phyloP scores from a whole-genome alignment of 1,284 basidiomycete genomes.

The Rhizopogon parksii region DNA sequence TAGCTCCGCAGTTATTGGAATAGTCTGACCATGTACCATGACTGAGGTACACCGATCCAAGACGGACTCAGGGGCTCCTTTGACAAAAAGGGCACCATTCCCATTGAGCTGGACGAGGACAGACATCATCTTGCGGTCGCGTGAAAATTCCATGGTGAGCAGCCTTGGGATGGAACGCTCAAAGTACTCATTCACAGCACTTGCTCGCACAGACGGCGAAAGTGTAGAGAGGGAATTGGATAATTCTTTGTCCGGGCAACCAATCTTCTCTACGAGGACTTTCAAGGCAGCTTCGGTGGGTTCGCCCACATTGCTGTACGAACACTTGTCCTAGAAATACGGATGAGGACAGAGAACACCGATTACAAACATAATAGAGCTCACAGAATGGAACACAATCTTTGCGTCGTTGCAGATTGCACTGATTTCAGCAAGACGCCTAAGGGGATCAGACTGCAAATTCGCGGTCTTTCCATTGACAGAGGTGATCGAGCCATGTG shows the following conservation, averaged over 20 bases:
- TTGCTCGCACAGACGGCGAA: slow-evolving; percentile 59
- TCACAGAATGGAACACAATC: slow-evolving; percentile 75
- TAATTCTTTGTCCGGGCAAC: slow-evolving; percentile 49
- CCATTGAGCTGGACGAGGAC: slow-evolving; percentile 70
- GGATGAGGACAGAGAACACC: slow-evolving; percentile 9
- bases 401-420: slow-evolving; percentile 92
- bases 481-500: slow-evolving; percentile 65
- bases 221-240: slow-evolving; percentile 54
- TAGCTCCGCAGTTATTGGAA: slow-evolving; percentile 60
- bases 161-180: slow-evolving; percentile 72
- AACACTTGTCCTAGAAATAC: slow-evolving; percentile 59
- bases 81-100: slow-evolving; percentile 73
- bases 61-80: slow-evolving; percentile 94
- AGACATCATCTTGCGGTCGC: slow-evolving; percentile 99
- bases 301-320: slow-evolving; percentile 86
- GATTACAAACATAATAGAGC: slow-evolving; percentile 17
- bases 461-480: slow-evolving; percentile 55
- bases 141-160: slow-evolving; percentile 93
- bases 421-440: slow-evolving; percentile 82
- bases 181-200: slow-evolving; percentile 79
- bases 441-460: slow-evolving; percentile 66
- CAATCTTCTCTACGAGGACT: slow-evolving; percentile 88
- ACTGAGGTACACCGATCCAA: slow-evolving; percentile 81
- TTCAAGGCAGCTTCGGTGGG: slow-evolving; percentile 95
- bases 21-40: slow-evolving; percentile 59